These are phyloP conservation scores for Copromyces sp. DNA, from an alignment of 495 filamentous ascomycete genomes.

Conservation along the genomic window DNA sequence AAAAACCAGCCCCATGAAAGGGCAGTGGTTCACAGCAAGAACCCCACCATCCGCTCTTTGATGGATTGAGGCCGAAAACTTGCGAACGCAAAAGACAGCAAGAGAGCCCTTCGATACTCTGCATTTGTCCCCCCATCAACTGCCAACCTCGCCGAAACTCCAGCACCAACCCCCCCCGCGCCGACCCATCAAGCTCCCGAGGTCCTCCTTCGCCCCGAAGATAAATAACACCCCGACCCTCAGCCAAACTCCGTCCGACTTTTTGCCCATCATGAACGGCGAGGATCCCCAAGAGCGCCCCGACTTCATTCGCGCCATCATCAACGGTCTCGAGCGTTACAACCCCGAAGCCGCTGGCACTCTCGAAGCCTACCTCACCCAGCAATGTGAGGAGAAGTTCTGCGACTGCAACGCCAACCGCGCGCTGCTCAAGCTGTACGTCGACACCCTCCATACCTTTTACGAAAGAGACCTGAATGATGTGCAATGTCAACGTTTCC, in stretches of 20 bases:
- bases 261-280: slow-evolving; percentile 40
- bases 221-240: neutral
- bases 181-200: slow-evolving; percentile 2
- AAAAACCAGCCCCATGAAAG: slow-evolving; percentile 5
- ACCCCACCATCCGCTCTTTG: neutral
- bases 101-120: neutral
- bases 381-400: slow-evolving; percentile 89
- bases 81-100: neutral
- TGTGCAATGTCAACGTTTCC: slow-evolving; percentile 86
- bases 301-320: slow-evolving; percentile 79
- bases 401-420: slow-evolving; percentile 95
- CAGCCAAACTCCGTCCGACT: slow-evolving; percentile 14
- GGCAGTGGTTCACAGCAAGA: neutral
- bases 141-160: slow-evolving; percentile 1
- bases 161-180: neutral
- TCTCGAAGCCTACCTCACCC: slow-evolving; percentile 89
- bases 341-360: slow-evolving; percentile 92
- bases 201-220: neutral
- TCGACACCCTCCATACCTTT: slow-evolving; percentile 18
- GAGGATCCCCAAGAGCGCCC: slow-evolving; percentile 59
- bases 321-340: slow-evolving; percentile 93
- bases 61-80: neutral
- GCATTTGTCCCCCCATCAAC: neutral
- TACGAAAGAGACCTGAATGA: slow-evolving; percentile 37
- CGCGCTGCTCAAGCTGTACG: slow-evolving; percentile 95